Evolutionary conservation across 2,329 filamentous ascomycete genomes (phyloP).

Genomic region (Phaeoacremonium minimum): DNA sequence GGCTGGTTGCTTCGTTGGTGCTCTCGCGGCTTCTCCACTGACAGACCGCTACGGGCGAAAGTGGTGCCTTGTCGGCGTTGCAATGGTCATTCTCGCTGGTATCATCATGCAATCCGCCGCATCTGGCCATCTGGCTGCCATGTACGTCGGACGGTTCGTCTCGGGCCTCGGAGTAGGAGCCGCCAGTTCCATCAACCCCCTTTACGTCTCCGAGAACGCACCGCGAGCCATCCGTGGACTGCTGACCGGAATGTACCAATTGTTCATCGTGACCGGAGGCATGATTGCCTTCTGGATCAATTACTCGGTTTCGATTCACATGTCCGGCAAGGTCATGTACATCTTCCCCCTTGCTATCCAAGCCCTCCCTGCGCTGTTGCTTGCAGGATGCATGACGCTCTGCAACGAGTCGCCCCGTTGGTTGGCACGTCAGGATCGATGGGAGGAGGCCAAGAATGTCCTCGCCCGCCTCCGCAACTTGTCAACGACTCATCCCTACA

Average conservation of each 20-base stretch:
- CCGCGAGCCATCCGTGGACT: constrained; percentile 55
- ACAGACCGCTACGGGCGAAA: constrained; percentile 25
- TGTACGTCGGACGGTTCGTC: constrained; percentile 35
- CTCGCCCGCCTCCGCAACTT: constrained; percentile 54
- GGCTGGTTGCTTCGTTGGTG: constrained; percentile 16
- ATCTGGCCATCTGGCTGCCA: constrained; percentile 19
- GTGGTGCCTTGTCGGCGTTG: constrained; percentile 19
- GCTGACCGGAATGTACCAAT: constrained; percentile 56
- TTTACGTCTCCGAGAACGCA: constrained; percentile 56
- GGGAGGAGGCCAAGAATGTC: constrained; percentile 45
- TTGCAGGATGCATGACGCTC: constrained; percentile 56
- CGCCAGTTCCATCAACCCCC: constrained; percentile 31
- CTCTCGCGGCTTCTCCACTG: constrained; percentile 15
- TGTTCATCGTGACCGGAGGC: constrained; percentile 48
- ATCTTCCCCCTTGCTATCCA: constrained; percentile 61
- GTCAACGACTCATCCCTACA: constrained; percentile 44
- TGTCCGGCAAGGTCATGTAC: constrained; percentile 37
- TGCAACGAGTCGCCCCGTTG: constrained; percentile 41
- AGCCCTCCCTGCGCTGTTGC: constrained; percentile 54
- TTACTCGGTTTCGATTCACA: constrained; percentile 29
- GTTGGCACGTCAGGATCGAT: constrained; percentile 26
- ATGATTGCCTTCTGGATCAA: constrained; percentile 52
- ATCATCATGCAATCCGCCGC: constrained; percentile 24
- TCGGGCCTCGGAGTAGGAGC: constrained; percentile 47
- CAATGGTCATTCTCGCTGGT: constrained; percentile 21